Evolutionary conservation across 1,139 yeast species (phyloP).

Genomic region (Geotrichum citri-aurantii): DNA sequence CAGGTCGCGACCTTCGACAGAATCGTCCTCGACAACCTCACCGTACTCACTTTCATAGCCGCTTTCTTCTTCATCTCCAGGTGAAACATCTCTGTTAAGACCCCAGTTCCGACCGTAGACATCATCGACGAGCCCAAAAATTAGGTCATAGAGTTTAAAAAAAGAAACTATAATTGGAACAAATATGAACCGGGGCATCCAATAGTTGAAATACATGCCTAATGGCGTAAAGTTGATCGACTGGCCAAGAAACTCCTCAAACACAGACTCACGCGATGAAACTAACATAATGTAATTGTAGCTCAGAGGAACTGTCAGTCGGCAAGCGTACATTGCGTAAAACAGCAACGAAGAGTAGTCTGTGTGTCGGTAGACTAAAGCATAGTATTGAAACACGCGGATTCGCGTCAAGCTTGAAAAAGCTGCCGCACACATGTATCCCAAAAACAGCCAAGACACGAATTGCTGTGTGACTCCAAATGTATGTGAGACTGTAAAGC

Average conservation of each 20-base stretch:
- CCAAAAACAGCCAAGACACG: constrained; percentile 44
- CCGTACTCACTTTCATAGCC: not conserved
- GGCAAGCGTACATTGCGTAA: constrained; percentile 74
- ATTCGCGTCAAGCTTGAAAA: constrained; percentile 61
- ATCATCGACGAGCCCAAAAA: constrained; percentile 38
- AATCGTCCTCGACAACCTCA: constrained; percentile 31
- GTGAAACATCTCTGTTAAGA: constrained; percentile 42
- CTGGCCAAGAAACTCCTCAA: constrained; percentile 58
- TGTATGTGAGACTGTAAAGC: constrained; percentile 39
- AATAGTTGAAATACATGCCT: constrained; percentile 64
- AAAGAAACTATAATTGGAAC: constrained; percentile 62
- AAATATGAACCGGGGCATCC: constrained; percentile 67
- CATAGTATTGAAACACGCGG: constrained; percentile 69
- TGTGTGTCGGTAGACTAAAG: constrained; percentile 58
- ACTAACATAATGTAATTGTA: constrained; percentile 71
- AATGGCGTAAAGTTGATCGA: constrained; percentile 71
- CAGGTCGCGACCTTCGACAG: constrained; percentile 37
- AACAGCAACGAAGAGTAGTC: constrained; percentile 72
- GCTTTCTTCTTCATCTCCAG: constrained; percentile 43
- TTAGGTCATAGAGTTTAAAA: constrained; percentile 60
- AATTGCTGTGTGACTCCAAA: constrained; percentile 35
- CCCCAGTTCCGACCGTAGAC: constrained; percentile 40
- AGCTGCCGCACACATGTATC: constrained; percentile 64
- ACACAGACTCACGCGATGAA: constrained; percentile 42
- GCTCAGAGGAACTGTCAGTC: constrained; percentile 78